Evolutionary conservation across 306 rosid species (phyloP).

Genomic region (Rosa lucieae): DNA sequence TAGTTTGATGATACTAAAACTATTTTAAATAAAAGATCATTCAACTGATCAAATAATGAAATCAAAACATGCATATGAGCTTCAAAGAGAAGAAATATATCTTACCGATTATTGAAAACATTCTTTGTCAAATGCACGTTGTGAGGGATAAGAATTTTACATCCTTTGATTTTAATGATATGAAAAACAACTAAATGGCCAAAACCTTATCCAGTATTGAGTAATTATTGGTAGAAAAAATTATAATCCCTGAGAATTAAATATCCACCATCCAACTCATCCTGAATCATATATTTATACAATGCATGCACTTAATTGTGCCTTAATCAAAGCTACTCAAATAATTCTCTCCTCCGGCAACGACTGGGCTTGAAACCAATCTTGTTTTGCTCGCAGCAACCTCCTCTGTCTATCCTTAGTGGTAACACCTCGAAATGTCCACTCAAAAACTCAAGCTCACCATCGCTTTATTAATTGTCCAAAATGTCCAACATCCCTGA

Average conservation of each 20-base stretch:
- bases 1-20: constrained; percentile 45
- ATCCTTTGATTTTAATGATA: not conserved
- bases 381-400: too few species aligned
- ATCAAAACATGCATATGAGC: constrained; percentile 22
- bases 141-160: not conserved
- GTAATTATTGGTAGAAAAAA: not conserved
- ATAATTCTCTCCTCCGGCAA: too few species aligned
- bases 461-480: too few species aligned
- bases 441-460: too few species aligned
- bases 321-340: not conserved
- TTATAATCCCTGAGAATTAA: not conserved
- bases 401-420: too few species aligned
- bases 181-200: not conserved
- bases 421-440: too few species aligned
- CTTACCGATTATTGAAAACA: not conserved
- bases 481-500: too few species aligned
- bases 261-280: not conserved
- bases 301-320: not conserved
- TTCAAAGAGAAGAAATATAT: not conserved
- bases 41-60: constrained; percentile 31
- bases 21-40: constrained; percentile 31
- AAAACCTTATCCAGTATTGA: not conserved
- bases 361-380: too few species aligned
- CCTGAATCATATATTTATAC: not conserved
- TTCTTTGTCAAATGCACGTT: not conserved